Base-by-base conservation (phyloP, 192 early-diverging fungal species). In the Coemansia sp. region DNA sequence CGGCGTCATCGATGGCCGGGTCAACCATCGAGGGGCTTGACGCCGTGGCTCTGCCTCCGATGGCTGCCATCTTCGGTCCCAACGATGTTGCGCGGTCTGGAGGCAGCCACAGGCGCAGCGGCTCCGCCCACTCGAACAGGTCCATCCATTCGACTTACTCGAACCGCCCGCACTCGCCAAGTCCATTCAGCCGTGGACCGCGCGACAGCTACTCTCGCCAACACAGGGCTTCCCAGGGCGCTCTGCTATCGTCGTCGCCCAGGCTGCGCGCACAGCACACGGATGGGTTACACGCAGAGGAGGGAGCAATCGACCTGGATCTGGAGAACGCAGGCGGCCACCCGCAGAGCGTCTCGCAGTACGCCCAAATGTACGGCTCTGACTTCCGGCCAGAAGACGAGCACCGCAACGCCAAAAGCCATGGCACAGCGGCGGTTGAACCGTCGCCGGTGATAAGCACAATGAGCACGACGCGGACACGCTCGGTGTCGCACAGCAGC, bases 11-110 rank as follows among this genome's bases (percentile, higher is more conserved):
- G 41, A 66, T 70, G 46, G 74, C 74, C 0, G 79, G 79, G 19
- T 81, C 79, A n/a, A 59, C 62, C 6, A 81, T 81, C 10, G 79
- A 81, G 38, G 79, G 79, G 10, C 38, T 81, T 43, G 79, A 81
- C 8, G 66, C 79, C 11, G 70, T 81, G 13, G 23, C 63, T 22
- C 41, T 81, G 46, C 79, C 79, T 4, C 69, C 69, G 11, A 69
- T 74, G 65, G 61, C 69, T 6, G 63, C 61, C 5, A 58, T 71
- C 15, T 65, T 71, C 22, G 71, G 59, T 20, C 9, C 6, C 20
- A 42, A 22, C 3, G 56, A 36, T 20, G 23, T 19, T 6, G 52
- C n/a, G 23, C 17, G 34, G 32, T 22, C 32, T 15, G 50, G 29
- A 29, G 29, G 48, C 52, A 52, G 54, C 32, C 71, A 61, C 38